Conservation (phyloP, 2,329 filamentous ascomycete genomes). For the Scedosporium minutisporum region DNA sequence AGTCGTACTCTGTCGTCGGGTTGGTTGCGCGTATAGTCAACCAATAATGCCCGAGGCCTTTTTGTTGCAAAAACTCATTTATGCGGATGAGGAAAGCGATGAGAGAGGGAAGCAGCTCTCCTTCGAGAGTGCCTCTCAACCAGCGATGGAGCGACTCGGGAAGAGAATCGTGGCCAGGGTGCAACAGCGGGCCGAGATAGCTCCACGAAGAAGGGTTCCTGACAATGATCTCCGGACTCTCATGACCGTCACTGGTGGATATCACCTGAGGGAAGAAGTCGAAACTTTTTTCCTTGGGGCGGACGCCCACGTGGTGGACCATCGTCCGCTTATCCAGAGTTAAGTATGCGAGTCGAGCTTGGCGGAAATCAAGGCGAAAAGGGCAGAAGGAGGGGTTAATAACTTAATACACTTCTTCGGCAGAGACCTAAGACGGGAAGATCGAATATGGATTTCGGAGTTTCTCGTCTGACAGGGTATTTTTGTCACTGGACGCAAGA, state of each 20-base stretch:
- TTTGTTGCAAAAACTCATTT: constrained; percentile 23
- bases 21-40: constrained; percentile 36
- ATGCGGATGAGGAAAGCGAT: constrained; percentile 30
- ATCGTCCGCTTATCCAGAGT: background rate
- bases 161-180: constrained; percentile 1
- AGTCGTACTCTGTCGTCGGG: constrained; percentile 31
- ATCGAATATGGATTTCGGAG: no score
- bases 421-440: no score
- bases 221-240: constrained; percentile 10
- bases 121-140: constrained; percentile 21
- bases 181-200: constrained; percentile 31
- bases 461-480: no score
- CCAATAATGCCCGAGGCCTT: constrained; percentile 32
- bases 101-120: constrained; percentile 23
- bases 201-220: constrained; percentile 29
- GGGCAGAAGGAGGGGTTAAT: no score
- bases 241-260: background rate
- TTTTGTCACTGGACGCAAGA: no score
- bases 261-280: background rate
- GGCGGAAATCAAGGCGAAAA: no score
- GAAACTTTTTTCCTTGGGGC: background rate
- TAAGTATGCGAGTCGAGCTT: no score
- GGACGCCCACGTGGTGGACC: background rate
- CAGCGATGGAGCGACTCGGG: constrained; percentile 25
- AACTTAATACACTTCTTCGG: no score